A percentile compares a stretch with the other conserved stretches of the same genome.
Evolutionary conservation across 768 basidiomycete species (phyloP).

Genomic region (Panaeolus cyanescens): DNA sequence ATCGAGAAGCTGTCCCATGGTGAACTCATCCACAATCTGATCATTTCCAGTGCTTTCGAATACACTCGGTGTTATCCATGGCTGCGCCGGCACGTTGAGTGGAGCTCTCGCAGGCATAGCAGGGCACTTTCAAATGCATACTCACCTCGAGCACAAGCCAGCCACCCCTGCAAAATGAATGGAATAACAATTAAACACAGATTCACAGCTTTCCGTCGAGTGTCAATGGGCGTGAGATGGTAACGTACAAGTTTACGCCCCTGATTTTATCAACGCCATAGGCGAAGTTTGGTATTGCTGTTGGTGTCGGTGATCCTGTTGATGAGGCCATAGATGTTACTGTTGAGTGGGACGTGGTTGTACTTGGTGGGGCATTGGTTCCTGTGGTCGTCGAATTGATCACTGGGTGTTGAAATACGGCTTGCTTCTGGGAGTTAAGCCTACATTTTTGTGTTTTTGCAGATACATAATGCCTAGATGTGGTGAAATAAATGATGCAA

Average conservation of each 20-base stretch:
- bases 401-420: constrained; percentile 10
- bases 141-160: constrained; percentile 28
- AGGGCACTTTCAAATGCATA: not conserved
- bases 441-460: constrained; percentile 22
- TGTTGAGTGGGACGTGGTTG: constrained; percentile 10
- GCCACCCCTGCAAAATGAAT: constrained; percentile 21
- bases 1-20: constrained; percentile 38
- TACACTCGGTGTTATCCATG: constrained; percentile 30
- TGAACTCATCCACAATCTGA: constrained; percentile 26
- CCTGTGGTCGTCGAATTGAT: constrained; percentile 6
- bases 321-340: constrained; percentile 6
- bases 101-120: not conserved
- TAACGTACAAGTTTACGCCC: constrained; percentile 27
- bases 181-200: not conserved
- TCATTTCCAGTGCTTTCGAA: constrained; percentile 27
- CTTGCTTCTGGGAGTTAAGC: constrained; percentile 19
- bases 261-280: constrained; percentile 26
- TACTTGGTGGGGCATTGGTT: not conserved
- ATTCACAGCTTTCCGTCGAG: not conserved
- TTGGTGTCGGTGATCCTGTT: constrained; percentile 11
- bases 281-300: constrained; percentile 11
- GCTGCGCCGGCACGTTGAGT: constrained; percentile 14
- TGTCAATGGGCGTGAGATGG: constrained; percentile 1
- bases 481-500: constrained; percentile 12
- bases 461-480: constrained; percentile 6